These are phyloP conservation scores for Chlamydomonas incerta DNA, from an alignment of 139 green algal species.

Conservation along the genomic window DNA sequence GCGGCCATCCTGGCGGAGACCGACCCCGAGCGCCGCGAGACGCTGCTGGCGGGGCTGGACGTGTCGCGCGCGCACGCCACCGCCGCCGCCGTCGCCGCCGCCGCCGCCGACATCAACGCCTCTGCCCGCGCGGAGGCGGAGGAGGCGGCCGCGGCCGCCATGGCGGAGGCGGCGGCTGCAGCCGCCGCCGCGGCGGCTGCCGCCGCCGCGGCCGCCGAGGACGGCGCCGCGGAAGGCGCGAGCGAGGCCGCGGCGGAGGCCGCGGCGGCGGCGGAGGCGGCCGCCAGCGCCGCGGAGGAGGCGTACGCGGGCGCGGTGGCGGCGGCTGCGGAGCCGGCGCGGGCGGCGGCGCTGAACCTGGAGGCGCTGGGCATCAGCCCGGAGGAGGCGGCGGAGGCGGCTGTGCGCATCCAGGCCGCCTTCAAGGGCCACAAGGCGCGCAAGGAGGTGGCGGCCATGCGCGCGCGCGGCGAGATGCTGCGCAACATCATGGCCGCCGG, in stretches of 20 bases:
- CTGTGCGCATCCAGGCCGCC: slow-evolving; percentile 43
- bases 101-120: background rate
- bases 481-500: slow-evolving; percentile 13
- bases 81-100: background rate
- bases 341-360: background rate
- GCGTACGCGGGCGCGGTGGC: background rate
- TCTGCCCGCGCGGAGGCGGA: background rate
- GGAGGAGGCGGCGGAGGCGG: slow-evolving; percentile 36
- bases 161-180: background rate
- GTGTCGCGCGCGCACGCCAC: slow-evolving; percentile 8
- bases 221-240: background rate
- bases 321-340: background rate
- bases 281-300: background rate
- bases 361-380: slow-evolving; percentile 3
- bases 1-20: slow-evolving; percentile 10
- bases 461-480: slow-evolving; percentile 3
- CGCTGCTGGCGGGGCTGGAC: slow-evolving; percentile 13
- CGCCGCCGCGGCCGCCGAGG: background rate
- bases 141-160: background rate
- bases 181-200: background rate
- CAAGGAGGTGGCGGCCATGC: slow-evolving; percentile 51
- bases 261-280: background rate
- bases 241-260: background rate
- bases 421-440: slow-evolving; percentile 31
- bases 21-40: slow-evolving; percentile 17